These are phyloP conservation scores for Fraxinus velutina DNA, from an alignment of 305 asterid species.

Conservation along the genomic window DNA sequence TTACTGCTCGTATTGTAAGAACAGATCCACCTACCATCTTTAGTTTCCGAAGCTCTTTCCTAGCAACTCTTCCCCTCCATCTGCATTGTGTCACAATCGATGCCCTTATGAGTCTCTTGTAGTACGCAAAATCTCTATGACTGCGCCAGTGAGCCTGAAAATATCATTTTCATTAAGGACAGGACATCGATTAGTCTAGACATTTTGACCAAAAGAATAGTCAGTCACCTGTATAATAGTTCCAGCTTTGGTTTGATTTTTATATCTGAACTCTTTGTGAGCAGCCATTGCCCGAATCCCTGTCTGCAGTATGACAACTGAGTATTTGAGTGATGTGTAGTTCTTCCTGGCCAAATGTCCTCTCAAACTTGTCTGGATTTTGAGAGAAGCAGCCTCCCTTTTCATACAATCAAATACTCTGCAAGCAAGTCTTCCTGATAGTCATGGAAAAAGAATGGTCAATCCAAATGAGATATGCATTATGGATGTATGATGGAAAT, in stretches of 20 bases:
- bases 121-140: conserved; percentile 61
- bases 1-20: conserved; percentile 13
- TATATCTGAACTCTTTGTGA: conserved; percentile 49
- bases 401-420: conserved; percentile 46
- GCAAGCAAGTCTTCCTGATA: conserved; percentile 78
- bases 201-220: conserved; percentile 17
- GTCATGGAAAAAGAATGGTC: conserved; percentile 10
- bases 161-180: conserved; percentile 25
- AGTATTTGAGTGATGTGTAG: conserved; percentile 44
- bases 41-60: conserved; percentile 74
- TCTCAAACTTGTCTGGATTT: conserved; percentile 66
- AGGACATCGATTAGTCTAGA: conserved; percentile 12
- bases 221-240: conserved; percentile 57
- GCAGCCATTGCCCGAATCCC: conserved; percentile 85
- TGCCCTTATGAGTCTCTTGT: conserved; percentile 68
- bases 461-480: neutral
- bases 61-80: conserved; percentile 82
- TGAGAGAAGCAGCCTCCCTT: conserved; percentile 67
- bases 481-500: neutral
- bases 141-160: conserved; percentile 82
- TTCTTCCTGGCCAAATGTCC: conserved; percentile 65
- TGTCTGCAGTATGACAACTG: conserved; percentile 62
- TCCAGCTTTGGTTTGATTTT: conserved; percentile 66
- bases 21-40: conserved; percentile 58
- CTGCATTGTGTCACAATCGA: conserved; percentile 71